Conservation (phyloP, 1,284 basidiomycete species). For the Cutaneotrichosporon arboriforme region DNA sequence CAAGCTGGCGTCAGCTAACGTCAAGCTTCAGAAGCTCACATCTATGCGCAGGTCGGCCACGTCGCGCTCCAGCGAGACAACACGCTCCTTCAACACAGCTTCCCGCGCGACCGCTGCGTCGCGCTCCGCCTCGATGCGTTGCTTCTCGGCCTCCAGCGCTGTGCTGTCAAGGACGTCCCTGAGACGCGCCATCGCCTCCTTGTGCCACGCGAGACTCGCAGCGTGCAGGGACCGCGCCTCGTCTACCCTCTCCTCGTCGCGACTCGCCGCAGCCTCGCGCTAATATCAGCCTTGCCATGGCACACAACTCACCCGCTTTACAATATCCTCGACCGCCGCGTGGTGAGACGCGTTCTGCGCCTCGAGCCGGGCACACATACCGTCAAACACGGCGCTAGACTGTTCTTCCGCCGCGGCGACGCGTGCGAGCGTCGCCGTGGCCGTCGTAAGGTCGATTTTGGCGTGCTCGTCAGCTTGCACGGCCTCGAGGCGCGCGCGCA, state of each 20-base stretch:
- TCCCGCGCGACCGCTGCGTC: background rate
- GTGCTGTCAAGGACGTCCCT: background rate
- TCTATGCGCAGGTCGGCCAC: conserved; percentile 3
- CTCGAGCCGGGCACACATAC: conserved; percentile 8
- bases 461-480: background rate
- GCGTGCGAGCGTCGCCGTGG: conserved; percentile 1
- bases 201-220: too few species aligned
- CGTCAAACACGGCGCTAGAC: conserved; percentile 6
- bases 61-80: conserved; percentile 8
- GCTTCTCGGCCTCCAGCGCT: background rate
- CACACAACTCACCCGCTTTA: conserved; percentile 1
- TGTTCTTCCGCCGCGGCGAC: conserved; percentile 6
- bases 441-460: conserved; percentile 10
- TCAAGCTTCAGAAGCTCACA: background rate
- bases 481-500: background rate
- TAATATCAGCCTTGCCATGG: background rate
- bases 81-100: background rate
- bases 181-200: conserved; percentile 9
- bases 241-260: conserved; percentile 8
- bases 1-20: conserved; percentile 2
- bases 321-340: conserved; percentile 1
- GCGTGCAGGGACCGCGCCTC: background rate
- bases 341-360: conserved; percentile 3
- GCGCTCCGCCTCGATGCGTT: background rate
- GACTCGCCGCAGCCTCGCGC: conserved; percentile 6